phyloP scores from a whole-genome alignment of 768 basidiomycete species.

The Pleurotus ostreatus region DNA sequence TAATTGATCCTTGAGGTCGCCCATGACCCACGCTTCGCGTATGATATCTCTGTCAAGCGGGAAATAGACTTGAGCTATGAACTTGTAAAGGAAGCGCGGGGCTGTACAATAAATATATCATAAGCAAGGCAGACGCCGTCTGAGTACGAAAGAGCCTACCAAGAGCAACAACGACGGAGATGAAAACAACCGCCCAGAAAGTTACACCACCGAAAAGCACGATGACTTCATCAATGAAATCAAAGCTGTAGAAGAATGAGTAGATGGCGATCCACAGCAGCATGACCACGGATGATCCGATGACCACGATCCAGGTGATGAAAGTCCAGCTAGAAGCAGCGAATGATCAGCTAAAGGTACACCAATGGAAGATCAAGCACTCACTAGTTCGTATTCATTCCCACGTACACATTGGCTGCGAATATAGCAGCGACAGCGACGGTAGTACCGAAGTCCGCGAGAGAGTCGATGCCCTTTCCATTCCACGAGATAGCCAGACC shows the following conservation, averaged over 20 bases:
- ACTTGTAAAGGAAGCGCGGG: conserved; percentile 81
- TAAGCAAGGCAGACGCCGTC: neutral
- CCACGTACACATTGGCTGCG: conserved; percentile 86
- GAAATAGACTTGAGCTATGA: conserved; percentile 59
- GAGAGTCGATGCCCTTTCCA: conserved; percentile 72
- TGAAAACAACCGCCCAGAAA: conserved; percentile 79
- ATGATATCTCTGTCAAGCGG: conserved; percentile 89
- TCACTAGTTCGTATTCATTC: conserved; percentile 85
- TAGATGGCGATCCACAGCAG: conserved; percentile 86
- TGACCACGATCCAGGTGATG: conserved; percentile 78
- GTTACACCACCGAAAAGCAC: conserved; percentile 74
- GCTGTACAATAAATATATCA: conserved; percentile 34
- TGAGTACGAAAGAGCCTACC: conserved; percentile 36
- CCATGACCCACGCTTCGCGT: conserved; percentile 86
- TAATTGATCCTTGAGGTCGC: conserved; percentile 77
- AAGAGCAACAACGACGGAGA: conserved; percentile 68
- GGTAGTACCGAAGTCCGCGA: conserved; percentile 90
- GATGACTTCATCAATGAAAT: conserved; percentile 69
- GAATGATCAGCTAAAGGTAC: conserved; percentile 7
- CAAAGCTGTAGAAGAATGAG: conserved; percentile 69
- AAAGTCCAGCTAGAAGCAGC: conserved; percentile 62
- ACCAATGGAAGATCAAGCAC: conserved; percentile 26
- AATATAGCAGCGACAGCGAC: conserved; percentile 85
- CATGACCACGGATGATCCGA: conserved; percentile 80
- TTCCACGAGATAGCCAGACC: conserved; percentile 69